Percentiles rank a stretch among this genome's conserved stretches.
Evolutionary conservation across 805 yeast genomes (phyloP).

Genomic region (Yarrowia divulgata): DNA sequence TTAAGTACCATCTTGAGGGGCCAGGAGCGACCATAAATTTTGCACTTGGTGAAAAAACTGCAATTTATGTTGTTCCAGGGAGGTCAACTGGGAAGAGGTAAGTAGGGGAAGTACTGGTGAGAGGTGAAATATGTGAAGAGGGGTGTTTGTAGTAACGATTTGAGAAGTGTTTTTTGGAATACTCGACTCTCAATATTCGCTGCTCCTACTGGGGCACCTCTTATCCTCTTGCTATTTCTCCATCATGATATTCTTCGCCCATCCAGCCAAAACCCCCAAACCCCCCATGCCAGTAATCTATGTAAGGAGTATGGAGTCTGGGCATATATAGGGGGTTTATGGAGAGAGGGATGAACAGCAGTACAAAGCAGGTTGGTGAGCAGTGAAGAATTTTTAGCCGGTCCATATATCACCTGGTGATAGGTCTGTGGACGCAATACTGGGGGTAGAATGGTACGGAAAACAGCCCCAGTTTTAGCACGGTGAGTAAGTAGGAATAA

Average conservation of each 20-base stretch:
- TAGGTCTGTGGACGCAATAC: too few species aligned
- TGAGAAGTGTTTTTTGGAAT: too few species aligned
- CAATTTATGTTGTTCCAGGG: slow-evolving; percentile 14
- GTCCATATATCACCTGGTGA: slow-evolving; percentile 4
- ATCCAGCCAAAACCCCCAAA: too few species aligned
- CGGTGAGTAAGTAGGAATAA: too few species aligned
- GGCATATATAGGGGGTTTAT: background rate
- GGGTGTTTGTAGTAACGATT: too few species aligned
- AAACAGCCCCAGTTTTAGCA: too few species aligned
- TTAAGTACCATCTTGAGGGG: slow-evolving; percentile 1
- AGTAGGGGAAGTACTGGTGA: background rate
- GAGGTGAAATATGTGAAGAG: background rate
- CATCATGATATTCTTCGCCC: too few species aligned
- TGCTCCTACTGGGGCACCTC: too few species aligned
- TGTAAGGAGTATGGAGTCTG: background rate
- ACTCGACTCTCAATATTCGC: too few species aligned
- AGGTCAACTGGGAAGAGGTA: background rate
- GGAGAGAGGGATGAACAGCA: background rate
- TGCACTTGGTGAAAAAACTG: background rate
- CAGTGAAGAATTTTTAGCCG: background rate
- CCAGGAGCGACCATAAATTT: background rate
- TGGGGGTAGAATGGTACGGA: too few species aligned
- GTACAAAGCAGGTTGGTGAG: background rate
- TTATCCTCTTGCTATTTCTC: too few species aligned
- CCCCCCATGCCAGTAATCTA: background rate